Conservation (phyloP, 345 rosid genomes). For the Odontarrhena argentea region DNA sequence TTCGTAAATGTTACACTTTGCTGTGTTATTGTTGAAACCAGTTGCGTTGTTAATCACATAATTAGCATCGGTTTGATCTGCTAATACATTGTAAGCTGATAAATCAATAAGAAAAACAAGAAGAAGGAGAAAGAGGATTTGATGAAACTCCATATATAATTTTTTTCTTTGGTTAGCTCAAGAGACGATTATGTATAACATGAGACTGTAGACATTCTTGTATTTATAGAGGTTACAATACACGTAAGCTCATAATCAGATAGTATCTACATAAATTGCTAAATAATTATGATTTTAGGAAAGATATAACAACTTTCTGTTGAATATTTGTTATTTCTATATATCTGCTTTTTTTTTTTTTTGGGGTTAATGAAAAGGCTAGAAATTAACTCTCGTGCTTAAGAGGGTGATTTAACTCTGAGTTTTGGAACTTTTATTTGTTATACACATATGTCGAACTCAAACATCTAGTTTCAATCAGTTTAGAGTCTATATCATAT, state of each 20-base stretch:
- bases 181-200: conserved; percentile 10
- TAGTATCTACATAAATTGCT: not conserved
- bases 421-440: no score
- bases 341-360: not conserved
- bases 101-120: conserved; percentile 30
- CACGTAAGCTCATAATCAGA: not conserved
- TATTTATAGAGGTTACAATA: not conserved
- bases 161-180: not conserved
- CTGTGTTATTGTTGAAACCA: conserved; percentile 4
- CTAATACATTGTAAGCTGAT: conserved; percentile 25
- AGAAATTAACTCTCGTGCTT: not conserved
- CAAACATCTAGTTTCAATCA: not conserved
- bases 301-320: conserved; percentile 1
- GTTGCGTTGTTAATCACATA: not conserved
- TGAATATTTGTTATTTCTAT: not conserved
- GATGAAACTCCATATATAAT: conserved; percentile 24
- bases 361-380: not conserved
- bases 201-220: not conserved
- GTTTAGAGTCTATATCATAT: not conserved
- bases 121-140: conserved; percentile 4
- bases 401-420: not conserved
- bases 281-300: conserved; percentile 19
- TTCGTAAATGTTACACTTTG: conserved; percentile 44
- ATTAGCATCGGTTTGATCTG: conserved; percentile 17
- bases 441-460: no score